Evolutionary conservation across 2,329 filamentous ascomycete genomes (phyloP), one percentile per base, ranked within the genome.

Genomic region (Exophiala xenobiotica): DNA sequence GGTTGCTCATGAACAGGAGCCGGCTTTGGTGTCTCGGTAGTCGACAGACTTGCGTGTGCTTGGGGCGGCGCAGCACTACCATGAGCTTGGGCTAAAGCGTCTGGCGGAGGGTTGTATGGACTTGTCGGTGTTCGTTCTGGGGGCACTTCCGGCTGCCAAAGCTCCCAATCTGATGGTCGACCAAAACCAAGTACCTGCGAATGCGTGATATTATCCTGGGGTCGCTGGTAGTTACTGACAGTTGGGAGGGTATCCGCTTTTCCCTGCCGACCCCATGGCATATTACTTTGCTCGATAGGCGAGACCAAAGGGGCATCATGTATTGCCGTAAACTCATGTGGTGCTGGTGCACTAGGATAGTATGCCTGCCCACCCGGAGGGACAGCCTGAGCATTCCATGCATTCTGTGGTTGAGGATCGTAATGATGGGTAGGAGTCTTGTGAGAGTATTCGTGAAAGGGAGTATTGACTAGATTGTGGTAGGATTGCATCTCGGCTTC

Each of bases 81-180:
- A 4, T 43, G 41, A 16, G 19, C 11, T 22, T 54, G 51, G 24
- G 45, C 22, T 6, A 35, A 19, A 42, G 8, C 11, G 18, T 46
- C 39, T 6, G 11, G 22, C 2, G 43, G 38, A 19, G n/a, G 48
- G 4, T 33, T 11, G 3, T 42, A 39, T 23, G 56, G 53, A 22
- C 43, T 56, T 6, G 42, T 53, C 1, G 56, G 56, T 29, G 53
- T 53, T n/a, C 52, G 26, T 12, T 50, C 52, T n/a, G 53, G 46
- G 29, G 49, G 49, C n/a, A 35, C 47, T 40, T 42, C 43, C 16
- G 53, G 45, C 18, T 53, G 50, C 24, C 55, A 66, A 58, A 74
- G 69, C 53, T 76, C 73, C 74, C 74, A 76, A 52, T 75, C 74
- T 3, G 74, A 76, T 3, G 73, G 74, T 1, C 68, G 67, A 3